Evolutionary conservation across 192 early-diverging fungal species (phyloP).

Genomic region (Borealophlyctis nickersoniae): DNA sequence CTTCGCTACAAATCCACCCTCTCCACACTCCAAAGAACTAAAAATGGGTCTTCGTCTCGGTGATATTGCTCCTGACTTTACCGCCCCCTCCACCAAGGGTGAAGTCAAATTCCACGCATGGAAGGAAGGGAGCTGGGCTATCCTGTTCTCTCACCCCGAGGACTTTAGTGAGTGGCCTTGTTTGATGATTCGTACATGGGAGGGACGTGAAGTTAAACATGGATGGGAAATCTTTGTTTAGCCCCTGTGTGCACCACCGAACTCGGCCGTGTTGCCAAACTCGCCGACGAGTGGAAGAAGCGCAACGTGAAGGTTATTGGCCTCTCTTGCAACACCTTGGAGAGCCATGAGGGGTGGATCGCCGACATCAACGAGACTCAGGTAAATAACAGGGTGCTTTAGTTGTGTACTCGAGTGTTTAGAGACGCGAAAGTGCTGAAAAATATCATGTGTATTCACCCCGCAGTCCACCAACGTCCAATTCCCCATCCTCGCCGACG

Average conservation of each 20-base stretch:
- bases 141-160: conserved; percentile 97
- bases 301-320: conserved; percentile 91
- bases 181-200: no score
- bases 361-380: conserved; percentile 88
- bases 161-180: conserved; percentile 80
- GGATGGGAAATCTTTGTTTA: conserved; percentile 6
- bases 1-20: no score
- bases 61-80: conserved; percentile 66
- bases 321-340: conserved; percentile 85
- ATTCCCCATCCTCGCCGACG: conserved; percentile 97
- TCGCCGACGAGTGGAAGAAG: conserved; percentile 69
- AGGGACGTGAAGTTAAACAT: no score
- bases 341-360: conserved; percentile 84
- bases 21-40: no score
- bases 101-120: conserved; percentile 86
- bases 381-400: no score
- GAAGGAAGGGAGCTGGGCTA: conserved; percentile 81
- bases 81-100: conserved; percentile 83
- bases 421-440: no score
- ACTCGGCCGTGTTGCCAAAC: conserved; percentile 86
- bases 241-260: conserved; percentile 96
- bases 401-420: no score
- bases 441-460: no score
- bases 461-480: conserved; percentile 66
- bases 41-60: conserved; percentile 41